These are phyloP conservation scores for Rhizopogon vinicolor DNA, from an alignment of 768 basidiomycete genomes.

Conservation along the genomic window DNA sequence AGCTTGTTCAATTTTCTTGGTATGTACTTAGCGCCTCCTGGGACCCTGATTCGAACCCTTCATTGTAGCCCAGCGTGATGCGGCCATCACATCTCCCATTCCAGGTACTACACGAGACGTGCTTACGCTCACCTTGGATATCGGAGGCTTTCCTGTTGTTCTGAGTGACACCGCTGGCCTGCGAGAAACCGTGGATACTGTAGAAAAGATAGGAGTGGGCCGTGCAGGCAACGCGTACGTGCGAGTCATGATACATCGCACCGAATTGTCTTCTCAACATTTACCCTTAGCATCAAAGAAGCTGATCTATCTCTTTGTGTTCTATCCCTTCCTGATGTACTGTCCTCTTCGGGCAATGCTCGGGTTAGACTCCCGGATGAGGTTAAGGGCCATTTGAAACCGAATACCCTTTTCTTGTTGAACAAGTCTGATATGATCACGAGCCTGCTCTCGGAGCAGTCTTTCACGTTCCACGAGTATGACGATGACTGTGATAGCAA, in stretches of 20 bases:
- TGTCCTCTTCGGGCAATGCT: constrained; percentile 4
- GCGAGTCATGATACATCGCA: neutral
- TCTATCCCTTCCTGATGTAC: constrained; percentile 57
- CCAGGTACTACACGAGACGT: constrained; percentile 91
- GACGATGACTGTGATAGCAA: too few species aligned
- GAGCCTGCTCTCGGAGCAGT: neutral
- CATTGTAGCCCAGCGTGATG: constrained; percentile 70
- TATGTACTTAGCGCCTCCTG: constrained; percentile 20
- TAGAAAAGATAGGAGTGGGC: constrained; percentile 80
- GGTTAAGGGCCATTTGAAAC: constrained; percentile 44
- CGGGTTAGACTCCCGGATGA: constrained; percentile 38
- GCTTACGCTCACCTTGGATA: constrained; percentile 79
- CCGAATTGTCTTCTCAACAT: neutral
- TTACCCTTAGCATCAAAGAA: constrained; percentile 45
- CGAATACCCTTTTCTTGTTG: constrained; percentile 63
- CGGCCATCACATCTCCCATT: constrained; percentile 83
- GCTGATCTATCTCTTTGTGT: constrained; percentile 81
- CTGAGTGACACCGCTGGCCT: constrained; percentile 87
- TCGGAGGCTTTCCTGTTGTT: constrained; percentile 80
- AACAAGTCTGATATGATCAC: constrained; percentile 71
- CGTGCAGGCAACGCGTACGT: constrained; percentile 66
- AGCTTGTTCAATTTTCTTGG: constrained; percentile 83
- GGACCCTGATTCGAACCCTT: neutral
- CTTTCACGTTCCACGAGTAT: neutral
- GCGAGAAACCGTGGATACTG: constrained; percentile 50